Evolutionary conservation across 2,329 filamentous ascomycete genomes (phyloP), one percentile per base, ranked within the genome.

Genomic region (Clonostachys sp.): DNA sequence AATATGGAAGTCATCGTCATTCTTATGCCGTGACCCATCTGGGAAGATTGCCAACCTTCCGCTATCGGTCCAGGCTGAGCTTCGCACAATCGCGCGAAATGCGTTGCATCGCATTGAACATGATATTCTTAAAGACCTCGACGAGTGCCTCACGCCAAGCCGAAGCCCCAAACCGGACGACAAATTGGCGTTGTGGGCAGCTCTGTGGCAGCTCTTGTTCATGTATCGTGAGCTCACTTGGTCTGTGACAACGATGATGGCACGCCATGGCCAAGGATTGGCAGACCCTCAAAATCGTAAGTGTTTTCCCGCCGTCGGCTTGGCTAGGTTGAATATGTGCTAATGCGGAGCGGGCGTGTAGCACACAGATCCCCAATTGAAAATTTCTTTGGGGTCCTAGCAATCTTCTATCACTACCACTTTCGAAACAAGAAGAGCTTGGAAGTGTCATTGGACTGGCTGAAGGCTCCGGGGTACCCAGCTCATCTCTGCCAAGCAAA

Each of bases 171-270:
- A 65, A 54, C 51, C 59, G 1, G 57, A 68, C 13, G 71, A 72
- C 45, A 65, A 64, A 44, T 57, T 75, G 48, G 65, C 68, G n/a
- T 54, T 77, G 18, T 77, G 74, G 72, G 69, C 65, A 14, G 69
- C 67, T 55, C 57, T 75, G 57, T 77, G 75, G 73, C 71, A 75
- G 50, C 57, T 76, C 48, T 70, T 77, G 41, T 61, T 77, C 39
- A 68, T 75, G 54, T 76, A 77, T 50, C 66, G 68, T 18, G 70
- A 75, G 46, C 57, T 75, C 42, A 58, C 24, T 30, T 30, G 24
- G 24, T 30, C 24, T 9, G 24, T 65, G 48, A 49, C 53, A 16
- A 57, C 58, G 9, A 63, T 61, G 50, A 61, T 63, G 48, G 50
- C 50, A 41, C 54, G 53, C 44, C 51, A 59, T 12, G 47, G 38